phyloP scores from a whole-genome alignment of 2,329 filamentous ascomycete species.

The Calonectria leucothoes region DNA sequence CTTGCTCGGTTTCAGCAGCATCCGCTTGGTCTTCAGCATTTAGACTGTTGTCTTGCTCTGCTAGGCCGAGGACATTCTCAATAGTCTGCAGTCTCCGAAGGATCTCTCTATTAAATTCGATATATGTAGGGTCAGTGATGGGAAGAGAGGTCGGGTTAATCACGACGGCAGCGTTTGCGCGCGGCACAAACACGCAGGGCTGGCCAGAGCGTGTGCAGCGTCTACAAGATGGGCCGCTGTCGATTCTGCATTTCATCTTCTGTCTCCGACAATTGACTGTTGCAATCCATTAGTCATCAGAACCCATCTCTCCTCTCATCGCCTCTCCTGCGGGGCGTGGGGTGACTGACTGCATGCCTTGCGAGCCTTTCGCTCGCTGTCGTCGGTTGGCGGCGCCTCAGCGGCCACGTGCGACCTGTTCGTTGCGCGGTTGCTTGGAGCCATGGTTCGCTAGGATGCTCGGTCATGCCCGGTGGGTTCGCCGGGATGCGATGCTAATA shows the following conservation, averaged over 20 bases:
- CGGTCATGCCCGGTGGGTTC: slow-evolving; percentile 3
- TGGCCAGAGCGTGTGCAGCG: slow-evolving; percentile 7
- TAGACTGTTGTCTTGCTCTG: not conserved
- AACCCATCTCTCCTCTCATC: not conserved
- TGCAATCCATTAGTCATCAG: not conserved
- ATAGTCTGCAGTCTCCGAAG: slow-evolving; percentile 6
- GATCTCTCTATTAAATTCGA: slow-evolving; percentile 13
- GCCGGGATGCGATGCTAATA: not conserved
- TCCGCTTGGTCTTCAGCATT: not conserved
- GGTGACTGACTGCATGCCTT: slow-evolving; percentile 9
- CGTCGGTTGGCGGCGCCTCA: not conserved
- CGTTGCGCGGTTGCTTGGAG: not conserved
- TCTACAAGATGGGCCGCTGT: slow-evolving; percentile 9
- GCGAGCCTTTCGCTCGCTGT: slow-evolving; percentile 3
- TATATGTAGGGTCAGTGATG: not conserved
- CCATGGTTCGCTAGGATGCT: not conserved
- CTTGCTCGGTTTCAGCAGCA: not conserved
- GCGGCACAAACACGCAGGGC: slow-evolving; percentile 11
- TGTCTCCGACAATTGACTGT: slow-evolving; percentile 17
- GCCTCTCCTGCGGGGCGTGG: not conserved
- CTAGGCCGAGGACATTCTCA: slow-evolving; percentile 7
- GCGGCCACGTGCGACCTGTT: not conserved
- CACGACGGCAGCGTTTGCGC: slow-evolving; percentile 7
- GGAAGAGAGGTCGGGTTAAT: not conserved
- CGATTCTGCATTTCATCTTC: slow-evolving; percentile 23